phyloP scores from a whole-genome alignment of 2,329 filamentous ascomycete genomes.

The Xylaria arbuscula region DNA sequence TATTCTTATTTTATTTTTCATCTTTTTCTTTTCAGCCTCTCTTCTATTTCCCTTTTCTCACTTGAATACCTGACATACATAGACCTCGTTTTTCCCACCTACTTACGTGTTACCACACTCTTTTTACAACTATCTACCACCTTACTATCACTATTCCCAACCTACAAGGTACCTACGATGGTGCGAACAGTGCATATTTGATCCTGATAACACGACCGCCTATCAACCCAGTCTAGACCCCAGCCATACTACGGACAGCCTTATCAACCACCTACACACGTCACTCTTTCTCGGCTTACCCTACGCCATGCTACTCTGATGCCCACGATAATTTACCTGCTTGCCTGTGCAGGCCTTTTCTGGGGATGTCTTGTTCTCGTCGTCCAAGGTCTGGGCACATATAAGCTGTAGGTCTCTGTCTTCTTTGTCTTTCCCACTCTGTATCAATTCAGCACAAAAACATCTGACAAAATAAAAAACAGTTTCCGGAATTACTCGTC shows the following conservation, averaged over 20 bases:
- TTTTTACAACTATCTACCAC: background rate
- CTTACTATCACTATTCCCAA: no score
- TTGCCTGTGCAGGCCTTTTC: slow-evolving; percentile 61
- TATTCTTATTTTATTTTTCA: background rate
- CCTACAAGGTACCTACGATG: no score
- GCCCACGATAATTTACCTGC: slow-evolving; percentile 42
- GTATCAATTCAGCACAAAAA: background rate
- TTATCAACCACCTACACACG: background rate
- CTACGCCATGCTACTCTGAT: slow-evolving; percentile 44
- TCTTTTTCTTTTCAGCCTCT: background rate
- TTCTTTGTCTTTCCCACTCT: background rate
- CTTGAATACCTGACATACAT: no score
- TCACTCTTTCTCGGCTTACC: background rate
- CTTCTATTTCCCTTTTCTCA: background rate
- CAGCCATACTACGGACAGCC: no score
- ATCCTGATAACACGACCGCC: background rate
- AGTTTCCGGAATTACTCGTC: slow-evolving; percentile 67
- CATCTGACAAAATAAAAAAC: slow-evolving; percentile 19
- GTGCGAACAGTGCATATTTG: background rate
- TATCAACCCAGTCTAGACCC: background rate
- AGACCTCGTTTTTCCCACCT: no score
- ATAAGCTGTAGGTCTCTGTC: slow-evolving; percentile 61
- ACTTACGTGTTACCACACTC: background rate
- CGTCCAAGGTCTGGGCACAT: slow-evolving; percentile 67
- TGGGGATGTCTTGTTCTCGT: slow-evolving; percentile 65